These are phyloP conservation scores for Achlya hypogyna DNA, from an alignment of 352 stramenopile species.

Conservation along the genomic window DNA sequence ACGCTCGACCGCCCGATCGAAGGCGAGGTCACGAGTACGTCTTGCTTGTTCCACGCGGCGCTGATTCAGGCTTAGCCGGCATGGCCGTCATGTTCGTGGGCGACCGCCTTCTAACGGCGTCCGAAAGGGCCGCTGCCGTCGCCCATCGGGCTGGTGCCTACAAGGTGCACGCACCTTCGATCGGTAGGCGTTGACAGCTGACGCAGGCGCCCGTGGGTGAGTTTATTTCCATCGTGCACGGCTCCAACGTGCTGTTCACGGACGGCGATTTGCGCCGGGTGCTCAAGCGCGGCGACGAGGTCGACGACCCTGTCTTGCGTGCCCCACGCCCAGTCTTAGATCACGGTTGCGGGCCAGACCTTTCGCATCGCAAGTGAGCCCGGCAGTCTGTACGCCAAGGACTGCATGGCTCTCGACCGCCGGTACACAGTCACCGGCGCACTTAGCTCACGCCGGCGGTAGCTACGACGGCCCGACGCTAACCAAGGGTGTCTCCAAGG, in stretches of 20 bases:
- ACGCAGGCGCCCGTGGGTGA: slow-evolving; percentile 6
- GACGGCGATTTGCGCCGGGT: slow-evolving; percentile 10
- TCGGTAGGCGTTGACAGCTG: too few species aligned
- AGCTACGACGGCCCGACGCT: slow-evolving; percentile 19
- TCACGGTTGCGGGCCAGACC: background rate
- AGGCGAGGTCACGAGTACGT: background rate
- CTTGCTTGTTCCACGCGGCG: background rate
- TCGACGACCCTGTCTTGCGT: background rate
- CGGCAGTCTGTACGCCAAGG: slow-evolving; percentile 4
- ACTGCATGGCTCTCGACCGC: slow-evolving; percentile 16
- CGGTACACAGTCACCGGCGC: background rate
- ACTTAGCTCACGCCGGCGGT: background rate
- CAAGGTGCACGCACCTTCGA: background rate
- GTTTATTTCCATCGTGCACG: slow-evolving; percentile 16
- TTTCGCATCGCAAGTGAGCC: slow-evolving; percentile 6
- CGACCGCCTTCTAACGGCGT: slow-evolving; percentile 11
- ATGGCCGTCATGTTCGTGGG: slow-evolving; percentile 5
- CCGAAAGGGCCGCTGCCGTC: slow-evolving; percentile 6
- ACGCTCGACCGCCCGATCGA: background rate
- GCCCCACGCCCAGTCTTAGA: background rate
- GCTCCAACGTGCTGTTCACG: slow-evolving; percentile 20
- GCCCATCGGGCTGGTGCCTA: slow-evolving; percentile 13
- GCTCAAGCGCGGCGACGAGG: slow-evolving; percentile 14
- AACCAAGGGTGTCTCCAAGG: background rate
- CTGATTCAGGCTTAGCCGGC: background rate